Evolutionary conservation across 345 rosid species (phyloP).

Genomic region (Cardamine occulta): DNA sequence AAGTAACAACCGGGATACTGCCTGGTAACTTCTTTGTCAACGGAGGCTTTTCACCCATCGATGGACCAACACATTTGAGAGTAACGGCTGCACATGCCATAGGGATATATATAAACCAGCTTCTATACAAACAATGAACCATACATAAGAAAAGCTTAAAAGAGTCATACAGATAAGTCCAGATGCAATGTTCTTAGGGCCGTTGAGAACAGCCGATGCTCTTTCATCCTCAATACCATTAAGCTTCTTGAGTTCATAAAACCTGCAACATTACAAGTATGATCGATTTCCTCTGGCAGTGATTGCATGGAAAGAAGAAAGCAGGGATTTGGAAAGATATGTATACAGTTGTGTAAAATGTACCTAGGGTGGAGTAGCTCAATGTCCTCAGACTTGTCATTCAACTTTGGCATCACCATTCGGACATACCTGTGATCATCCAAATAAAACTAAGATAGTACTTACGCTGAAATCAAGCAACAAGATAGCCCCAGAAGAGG

Average conservation of each 20-base stretch:
- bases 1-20: constrained; percentile 66
- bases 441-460: constrained; percentile 2
- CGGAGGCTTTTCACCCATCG: constrained; percentile 78
- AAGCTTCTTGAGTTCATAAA: constrained; percentile 69
- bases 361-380: constrained; percentile 81
- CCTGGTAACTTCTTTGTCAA: constrained; percentile 86
- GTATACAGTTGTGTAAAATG: background rate
- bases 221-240: constrained; percentile 86
- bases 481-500: background rate
- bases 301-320: constrained; percentile 13
- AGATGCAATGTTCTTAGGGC: constrained; percentile 83
- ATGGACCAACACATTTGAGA: constrained; percentile 80
- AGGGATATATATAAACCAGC: background rate
- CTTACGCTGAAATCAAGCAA: constrained; percentile 2
- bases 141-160: constrained; percentile 1
- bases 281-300: background rate
- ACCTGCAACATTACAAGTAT: constrained; percentile 51
- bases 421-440: constrained; percentile 71
- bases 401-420: constrained; percentile 67
- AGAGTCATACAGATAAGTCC: constrained; percentile 67
- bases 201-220: constrained; percentile 53
- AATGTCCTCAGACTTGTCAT: constrained; percentile 56
- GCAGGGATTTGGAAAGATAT: background rate
- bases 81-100: constrained; percentile 66
- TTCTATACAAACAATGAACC: background rate